Evolutionary conservation across 2,329 filamentous ascomycete species (phyloP).

Genomic region (Fusarium mundagurra): DNA sequence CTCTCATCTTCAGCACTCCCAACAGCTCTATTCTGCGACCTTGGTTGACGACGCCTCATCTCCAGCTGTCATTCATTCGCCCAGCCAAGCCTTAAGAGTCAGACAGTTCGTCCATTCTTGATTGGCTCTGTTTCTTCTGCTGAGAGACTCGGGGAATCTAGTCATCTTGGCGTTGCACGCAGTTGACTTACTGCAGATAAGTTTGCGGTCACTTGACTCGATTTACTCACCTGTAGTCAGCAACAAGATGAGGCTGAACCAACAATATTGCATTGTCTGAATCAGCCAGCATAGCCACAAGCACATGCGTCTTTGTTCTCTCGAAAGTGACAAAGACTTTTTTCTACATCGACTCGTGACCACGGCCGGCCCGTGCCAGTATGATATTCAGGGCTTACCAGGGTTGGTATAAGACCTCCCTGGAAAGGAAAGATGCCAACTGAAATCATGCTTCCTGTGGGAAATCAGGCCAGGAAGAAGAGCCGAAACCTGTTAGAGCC

Average conservation of each 20-base stretch:
- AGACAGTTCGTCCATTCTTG: constrained; percentile 17
- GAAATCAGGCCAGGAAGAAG: constrained; percentile 28
- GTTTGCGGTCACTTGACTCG: constrained; percentile 28
- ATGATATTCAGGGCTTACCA: constrained; percentile 18
- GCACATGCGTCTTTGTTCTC: constrained; percentile 16
- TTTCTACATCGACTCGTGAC: constrained; percentile 19
- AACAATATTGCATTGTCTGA: constrained; percentile 4
- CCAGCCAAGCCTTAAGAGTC: constrained; percentile 14
- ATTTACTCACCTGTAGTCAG: constrained; percentile 19
- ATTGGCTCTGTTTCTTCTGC: constrained; percentile 14
- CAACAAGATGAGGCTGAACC: constrained; percentile 16
- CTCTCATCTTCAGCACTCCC: constrained; percentile 5
- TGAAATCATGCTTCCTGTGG: constrained; percentile 21
- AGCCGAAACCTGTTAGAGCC: constrained; percentile 35
- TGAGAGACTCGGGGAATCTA: constrained; percentile 14
- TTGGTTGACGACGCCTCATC: constrained; percentile 28
- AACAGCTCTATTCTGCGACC: constrained; percentile 28
- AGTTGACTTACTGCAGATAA: constrained; percentile 28
- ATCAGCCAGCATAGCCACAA: constrained; percentile 23
- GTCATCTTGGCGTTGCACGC: constrained; percentile 31
- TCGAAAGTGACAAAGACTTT: constrained; percentile 10
- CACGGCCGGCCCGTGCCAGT: constrained; percentile 31
- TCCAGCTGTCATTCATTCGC: constrained; percentile 8
- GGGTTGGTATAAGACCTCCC: constrained; percentile 31
- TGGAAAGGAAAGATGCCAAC: constrained; percentile 31